Evolutionary conservation across 2,329 filamentous ascomycete species (phyloP).

Genomic region (Teratosphaeria pseudoeucalypti): DNA sequence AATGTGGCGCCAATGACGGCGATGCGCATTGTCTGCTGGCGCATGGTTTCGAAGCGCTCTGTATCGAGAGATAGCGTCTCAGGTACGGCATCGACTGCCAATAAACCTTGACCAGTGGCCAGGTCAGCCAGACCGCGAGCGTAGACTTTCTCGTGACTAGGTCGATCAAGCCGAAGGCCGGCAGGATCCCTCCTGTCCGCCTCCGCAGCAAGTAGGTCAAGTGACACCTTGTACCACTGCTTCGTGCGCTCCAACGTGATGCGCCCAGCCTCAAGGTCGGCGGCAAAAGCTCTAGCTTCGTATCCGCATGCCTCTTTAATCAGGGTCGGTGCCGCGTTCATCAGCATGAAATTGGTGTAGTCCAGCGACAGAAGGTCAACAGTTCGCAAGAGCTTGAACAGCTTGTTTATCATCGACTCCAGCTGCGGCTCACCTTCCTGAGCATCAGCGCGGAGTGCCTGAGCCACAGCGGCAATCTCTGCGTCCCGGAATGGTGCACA

Average conservation of each 20-base stretch:
- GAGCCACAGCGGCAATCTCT: constrained; percentile 58
- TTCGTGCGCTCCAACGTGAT: constrained; percentile 51
- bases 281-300: constrained; percentile 61
- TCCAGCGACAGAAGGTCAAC: constrained; percentile 71
- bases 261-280: constrained; percentile 49
- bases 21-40: constrained; percentile 51
- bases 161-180: constrained; percentile 52
- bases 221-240: constrained; percentile 55
- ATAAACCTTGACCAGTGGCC: constrained; percentile 55
- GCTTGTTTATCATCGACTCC: constrained; percentile 61
- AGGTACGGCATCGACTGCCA: constrained; percentile 47
- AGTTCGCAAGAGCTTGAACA: constrained; percentile 64
- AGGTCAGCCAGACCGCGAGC: constrained; percentile 65
- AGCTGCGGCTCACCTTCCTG: constrained; percentile 28
- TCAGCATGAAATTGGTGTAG: constrained; percentile 71
- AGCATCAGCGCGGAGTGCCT: constrained; percentile 36
- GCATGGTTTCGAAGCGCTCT: constrained; percentile 50
- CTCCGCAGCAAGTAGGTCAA: constrained; percentile 55
- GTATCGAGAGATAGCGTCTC: constrained; percentile 65
- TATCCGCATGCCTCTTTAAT: constrained; percentile 62
- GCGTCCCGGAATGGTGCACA: constrained; percentile 73
- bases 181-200: constrained; percentile 59
- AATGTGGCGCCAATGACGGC: constrained; percentile 65
- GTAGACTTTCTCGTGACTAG: constrained; percentile 61
- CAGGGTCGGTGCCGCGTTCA: constrained; percentile 59